phyloP scores from a whole-genome alignment of 805 yeast genomes.

The Monosporozyma siamensis region DNA sequence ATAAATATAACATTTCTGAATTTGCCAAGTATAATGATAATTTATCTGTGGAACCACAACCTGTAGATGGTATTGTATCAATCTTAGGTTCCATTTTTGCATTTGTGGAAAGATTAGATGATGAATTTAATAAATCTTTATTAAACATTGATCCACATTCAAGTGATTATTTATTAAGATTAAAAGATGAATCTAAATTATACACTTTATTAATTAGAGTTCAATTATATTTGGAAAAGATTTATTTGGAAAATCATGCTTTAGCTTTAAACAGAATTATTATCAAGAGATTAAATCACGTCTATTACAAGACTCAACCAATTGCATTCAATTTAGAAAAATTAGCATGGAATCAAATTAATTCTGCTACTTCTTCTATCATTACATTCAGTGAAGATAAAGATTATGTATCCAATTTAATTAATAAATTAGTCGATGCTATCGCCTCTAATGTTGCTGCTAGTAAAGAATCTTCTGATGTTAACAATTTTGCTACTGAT shows the following conservation, averaged over 20 bases:
- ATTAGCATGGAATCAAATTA: slow-evolving; percentile 59
- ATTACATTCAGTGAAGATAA: slow-evolving; percentile 24
- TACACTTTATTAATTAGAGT: slow-evolving; percentile 73
- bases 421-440: slow-evolving; percentile 41
- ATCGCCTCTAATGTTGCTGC: neutral
- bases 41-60: slow-evolving; percentile 62
- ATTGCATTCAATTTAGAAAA: slow-evolving; percentile 62
- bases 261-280: slow-evolving; percentile 53
- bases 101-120: slow-evolving; percentile 86
- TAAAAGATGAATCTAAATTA: slow-evolving; percentile 74
- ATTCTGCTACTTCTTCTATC: slow-evolving; percentile 18
- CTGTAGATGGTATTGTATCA: slow-evolving; percentile 45
- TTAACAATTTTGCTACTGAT: slow-evolving; percentile 35
- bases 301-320: slow-evolving; percentile 81
- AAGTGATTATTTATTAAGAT: slow-evolving; percentile 81
- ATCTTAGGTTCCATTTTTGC: slow-evolving; percentile 80
- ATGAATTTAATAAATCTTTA: slow-evolving; percentile 81
- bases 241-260: slow-evolving; percentile 47
- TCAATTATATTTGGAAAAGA: slow-evolving; percentile 74
- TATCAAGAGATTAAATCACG: slow-evolving; percentile 78
- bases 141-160: slow-evolving; percentile 92
- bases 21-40: slow-evolving; percentile 62
- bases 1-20: slow-evolving; percentile 63
- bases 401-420: slow-evolving; percentile 43
- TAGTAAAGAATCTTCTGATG: slow-evolving; percentile 55